phyloP scores from a whole-genome alignment of 495 filamentous ascomycete species.

The Aspergillus haitiensis region DNA sequence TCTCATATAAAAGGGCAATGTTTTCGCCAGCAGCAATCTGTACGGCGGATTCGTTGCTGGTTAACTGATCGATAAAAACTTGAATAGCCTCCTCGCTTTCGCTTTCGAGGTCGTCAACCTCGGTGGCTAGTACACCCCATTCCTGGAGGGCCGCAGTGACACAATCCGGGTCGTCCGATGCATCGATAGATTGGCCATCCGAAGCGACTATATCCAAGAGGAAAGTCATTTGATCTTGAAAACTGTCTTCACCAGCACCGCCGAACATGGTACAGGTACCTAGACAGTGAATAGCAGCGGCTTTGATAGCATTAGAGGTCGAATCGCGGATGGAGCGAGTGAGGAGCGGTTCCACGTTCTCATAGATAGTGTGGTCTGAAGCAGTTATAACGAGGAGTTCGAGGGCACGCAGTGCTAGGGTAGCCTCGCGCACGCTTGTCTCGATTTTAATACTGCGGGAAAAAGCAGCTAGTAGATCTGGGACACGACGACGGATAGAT shows the following conservation, averaged over 20 bases:
- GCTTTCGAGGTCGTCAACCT: conserved; percentile 75
- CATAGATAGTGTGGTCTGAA: conserved; percentile 69
- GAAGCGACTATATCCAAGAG: conserved; percentile 83
- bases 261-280: conserved; percentile 73
- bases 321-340: conserved; percentile 73
- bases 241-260: conserved; percentile 69
- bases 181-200: conserved; percentile 74
- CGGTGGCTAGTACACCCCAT: conserved; percentile 85
- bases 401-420: conserved; percentile 71
- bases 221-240: conserved; percentile 76
- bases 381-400: conserved; percentile 73
- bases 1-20: conserved; percentile 88
- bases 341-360: conserved; percentile 60
- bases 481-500: conserved; percentile 58
- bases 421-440: conserved; percentile 68
- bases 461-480: conserved; percentile 70
- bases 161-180: conserved; percentile 70
- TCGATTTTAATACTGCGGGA: conserved; percentile 71
- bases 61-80: conserved; percentile 86
- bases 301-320: conserved; percentile 62
- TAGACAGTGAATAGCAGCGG: conserved; percentile 73
- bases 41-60: conserved; percentile 70
- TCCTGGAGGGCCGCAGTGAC: conserved; percentile 82
- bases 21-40: conserved; percentile 87
- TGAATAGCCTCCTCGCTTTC: conserved; percentile 76